These are phyloP conservation scores for Nicotiana obtusifolia DNA, from an alignment of 257 asterid genomes.

Conservation along the genomic window DNA sequence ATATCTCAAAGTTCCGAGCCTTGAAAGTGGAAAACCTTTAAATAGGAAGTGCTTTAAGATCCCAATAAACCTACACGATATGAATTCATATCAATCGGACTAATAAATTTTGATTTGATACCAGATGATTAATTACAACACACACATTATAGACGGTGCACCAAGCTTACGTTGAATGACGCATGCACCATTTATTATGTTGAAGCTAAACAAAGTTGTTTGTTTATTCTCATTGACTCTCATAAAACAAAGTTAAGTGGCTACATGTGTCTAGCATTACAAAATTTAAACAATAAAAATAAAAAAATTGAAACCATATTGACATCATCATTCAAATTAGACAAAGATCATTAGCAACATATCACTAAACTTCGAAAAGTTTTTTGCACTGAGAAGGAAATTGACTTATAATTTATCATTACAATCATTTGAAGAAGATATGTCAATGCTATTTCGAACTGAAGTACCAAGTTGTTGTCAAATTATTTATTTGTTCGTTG, in stretches of 20 bases:
- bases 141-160: not conserved
- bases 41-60: too few relatives aligned
- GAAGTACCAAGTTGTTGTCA: not conserved
- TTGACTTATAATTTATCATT: conserved; percentile 6
- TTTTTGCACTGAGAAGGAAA: conserved; percentile 1
- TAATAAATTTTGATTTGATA: too few relatives aligned
- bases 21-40: too few relatives aligned
- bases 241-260: conserved; percentile 7
- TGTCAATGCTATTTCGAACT: not conserved
- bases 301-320: not conserved
- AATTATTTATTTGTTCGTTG: not conserved
- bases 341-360: not conserved
- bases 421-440: conserved; percentile 8
- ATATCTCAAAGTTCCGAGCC: too few relatives aligned
- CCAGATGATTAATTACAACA: too few relatives aligned
- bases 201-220: not conserved
- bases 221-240: not conserved
- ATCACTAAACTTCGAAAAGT: conserved; percentile 5
- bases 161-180: not conserved
- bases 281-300: not conserved
- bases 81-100: too few relatives aligned
- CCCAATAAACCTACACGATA: too few relatives aligned
- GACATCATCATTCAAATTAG: not conserved
- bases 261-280: conserved; percentile 5
- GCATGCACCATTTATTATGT: not conserved